Evolutionary conservation across 495 filamentous ascomycete genomes (phyloP).

Genomic region (Penicillium desertorum): DNA sequence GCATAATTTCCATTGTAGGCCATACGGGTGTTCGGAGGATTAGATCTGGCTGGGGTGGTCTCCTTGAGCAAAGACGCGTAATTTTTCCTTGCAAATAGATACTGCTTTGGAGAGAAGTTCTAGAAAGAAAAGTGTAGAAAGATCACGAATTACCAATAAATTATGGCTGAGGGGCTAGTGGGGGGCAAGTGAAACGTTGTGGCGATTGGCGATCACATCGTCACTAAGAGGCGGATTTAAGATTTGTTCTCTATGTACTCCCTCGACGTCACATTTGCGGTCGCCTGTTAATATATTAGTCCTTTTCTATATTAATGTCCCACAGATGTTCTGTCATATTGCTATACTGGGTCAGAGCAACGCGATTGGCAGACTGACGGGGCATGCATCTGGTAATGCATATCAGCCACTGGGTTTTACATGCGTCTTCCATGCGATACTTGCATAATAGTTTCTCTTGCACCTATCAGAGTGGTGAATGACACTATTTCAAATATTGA

Average conservation of each 20-base stretch:
- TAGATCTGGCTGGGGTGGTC: not conserved
- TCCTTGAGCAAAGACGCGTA: not conserved
- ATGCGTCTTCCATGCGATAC: conserved; percentile 10
- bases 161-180: conserved; percentile 9
- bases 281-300: conserved; percentile 1
- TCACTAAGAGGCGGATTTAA: not conserved
- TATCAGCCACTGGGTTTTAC: not conserved
- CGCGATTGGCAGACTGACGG: conserved; percentile 5
- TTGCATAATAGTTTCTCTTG: not conserved
- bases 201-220: conserved; percentile 16
- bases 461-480: conserved; percentile 8
- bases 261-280: conserved; percentile 10
- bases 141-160: conserved; percentile 2
- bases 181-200: conserved; percentile 11
- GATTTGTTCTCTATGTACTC: conserved; percentile 10
- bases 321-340: conserved; percentile 13
- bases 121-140: conserved; percentile 5
- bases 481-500: not conserved
- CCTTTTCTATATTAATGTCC: conserved; percentile 6
- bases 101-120: conserved; percentile 4
- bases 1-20: conserved; percentile 44
- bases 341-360: conserved; percentile 1
- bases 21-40: conserved; percentile 25
- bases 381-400: not conserved
- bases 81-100: not conserved